Evolutionary conservation across 495 filamentous ascomycete genomes (phyloP), one percentile per base, ranked within the genome.

Genomic region (Lasiosphaeriaceae sp.): DNA sequence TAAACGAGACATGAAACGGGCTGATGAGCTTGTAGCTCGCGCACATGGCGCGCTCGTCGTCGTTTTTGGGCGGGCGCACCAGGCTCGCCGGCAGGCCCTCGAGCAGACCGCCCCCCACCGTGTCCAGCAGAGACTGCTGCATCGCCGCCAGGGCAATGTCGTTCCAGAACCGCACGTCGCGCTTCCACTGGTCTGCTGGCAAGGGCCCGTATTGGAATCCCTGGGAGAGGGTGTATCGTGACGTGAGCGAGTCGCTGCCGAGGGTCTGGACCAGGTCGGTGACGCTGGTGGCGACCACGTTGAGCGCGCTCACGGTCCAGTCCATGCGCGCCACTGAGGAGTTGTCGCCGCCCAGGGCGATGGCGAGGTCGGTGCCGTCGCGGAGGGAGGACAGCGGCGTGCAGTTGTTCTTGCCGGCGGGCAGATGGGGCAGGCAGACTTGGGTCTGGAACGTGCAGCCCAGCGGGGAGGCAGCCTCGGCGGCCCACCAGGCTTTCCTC

Each of bases 1-100:
- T 60, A 22, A 66, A 63, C 0, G 59, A 62, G 8, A 50, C 12
- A 39, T 63, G 52, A 2, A 52, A 23, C 35, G 57, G 52, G 29
- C 52, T 60, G 11, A 21, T 24, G 19, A 66, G 58, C 37, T 58
- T 65, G 50, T 65, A 41, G 19, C 17, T 23, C 11, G 46, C 31
- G 35, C 48, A 50, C 17, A 54, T 9, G 14, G 24, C 11, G 6
- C 37, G 52, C 24, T 45, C 52, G 19, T 46, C 19, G 45, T 23
- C 39, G 29, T 57, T 17, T 21, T 17, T 29, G 17, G 52, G 20
- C 35, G 29, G 21, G 9, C 22, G 8, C 48, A 8, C 26, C 44
- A 31, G 14, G 12, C 8, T 6, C 29, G 11, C 23, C 14, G 17
- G 44, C 20, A 44, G 4, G 9, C 0, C 20, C 12, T 17, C 4